Conservation (phyloP, 2,329 filamentous ascomycete genomes). For the Verticillium tricorpus region DNA sequence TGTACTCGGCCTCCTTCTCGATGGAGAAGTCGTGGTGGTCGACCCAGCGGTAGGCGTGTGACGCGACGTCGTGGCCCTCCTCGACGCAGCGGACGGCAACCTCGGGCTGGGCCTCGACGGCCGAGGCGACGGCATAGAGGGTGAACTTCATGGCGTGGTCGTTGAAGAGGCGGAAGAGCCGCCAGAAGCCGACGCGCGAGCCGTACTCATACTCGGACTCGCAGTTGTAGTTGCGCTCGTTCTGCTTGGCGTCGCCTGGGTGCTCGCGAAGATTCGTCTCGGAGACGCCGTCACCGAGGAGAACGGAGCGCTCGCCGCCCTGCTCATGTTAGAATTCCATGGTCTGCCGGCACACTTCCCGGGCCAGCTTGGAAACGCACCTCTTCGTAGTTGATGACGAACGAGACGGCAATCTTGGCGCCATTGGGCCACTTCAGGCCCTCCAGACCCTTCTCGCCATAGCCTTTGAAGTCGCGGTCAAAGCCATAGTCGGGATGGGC, state of each 20-base stretch:
- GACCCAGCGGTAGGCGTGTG: constrained; percentile 47
- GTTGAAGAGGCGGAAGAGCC: constrained; percentile 43
- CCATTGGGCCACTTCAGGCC: constrained; percentile 33
- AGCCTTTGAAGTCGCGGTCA: constrained; percentile 29
- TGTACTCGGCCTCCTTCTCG: constrained; percentile 42
- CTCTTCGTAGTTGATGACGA: constrained; percentile 42
- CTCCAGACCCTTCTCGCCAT: constrained; percentile 31
- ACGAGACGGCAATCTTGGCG: constrained; percentile 38
- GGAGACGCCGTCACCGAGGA: constrained; percentile 30
- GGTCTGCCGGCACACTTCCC: not conserved
- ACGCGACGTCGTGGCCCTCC: constrained; percentile 44
- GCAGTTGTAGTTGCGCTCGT: constrained; percentile 39
- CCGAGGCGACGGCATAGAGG: constrained; percentile 43
- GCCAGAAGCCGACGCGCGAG: constrained; percentile 43
- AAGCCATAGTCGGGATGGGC: constrained; percentile 24
- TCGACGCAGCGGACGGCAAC: constrained; percentile 42
- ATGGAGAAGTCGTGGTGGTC: constrained; percentile 40
- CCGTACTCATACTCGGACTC: constrained; percentile 50
- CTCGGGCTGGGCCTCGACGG: constrained; percentile 41
- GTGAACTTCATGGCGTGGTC: constrained; percentile 44
- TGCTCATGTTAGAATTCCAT: not conserved
- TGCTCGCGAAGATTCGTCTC: constrained; percentile 36
- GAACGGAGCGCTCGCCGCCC: constrained; percentile 30
- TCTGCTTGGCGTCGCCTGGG: constrained; percentile 25
- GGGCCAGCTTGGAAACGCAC: constrained; percentile 12